Percentiles rank a stretch among this genome's conserved stretches.
Conservation (phyloP, 2,329 filamentous ascomycete species). For the Scytalidium sp. region DNA sequence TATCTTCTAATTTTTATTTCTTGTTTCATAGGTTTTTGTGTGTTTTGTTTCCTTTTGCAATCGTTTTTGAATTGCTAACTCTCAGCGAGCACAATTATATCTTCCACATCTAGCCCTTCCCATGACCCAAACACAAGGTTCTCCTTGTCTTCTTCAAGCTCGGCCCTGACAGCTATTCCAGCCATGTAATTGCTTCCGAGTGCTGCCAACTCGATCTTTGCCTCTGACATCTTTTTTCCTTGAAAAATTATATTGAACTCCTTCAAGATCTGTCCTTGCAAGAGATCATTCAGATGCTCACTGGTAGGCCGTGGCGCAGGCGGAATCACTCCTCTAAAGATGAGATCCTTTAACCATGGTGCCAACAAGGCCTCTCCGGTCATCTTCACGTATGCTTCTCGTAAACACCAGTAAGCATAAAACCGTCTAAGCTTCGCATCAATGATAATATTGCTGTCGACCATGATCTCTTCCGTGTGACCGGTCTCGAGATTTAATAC, state of each 20-base stretch:
- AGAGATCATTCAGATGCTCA: slow-evolving; percentile 12
- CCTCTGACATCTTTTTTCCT: slow-evolving; percentile 19
- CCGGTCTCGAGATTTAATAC: slow-evolving; percentile 5
- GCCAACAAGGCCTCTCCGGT: slow-evolving; percentile 76
- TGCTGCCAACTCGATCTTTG: slow-evolving; percentile 24
- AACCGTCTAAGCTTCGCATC: slow-evolving; percentile 67
- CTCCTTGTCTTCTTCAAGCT: background rate
- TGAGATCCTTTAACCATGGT: slow-evolving; percentile 66
- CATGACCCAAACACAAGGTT: background rate
- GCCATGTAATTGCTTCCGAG: slow-evolving; percentile 27
- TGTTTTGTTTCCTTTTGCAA: too few relatives aligned
- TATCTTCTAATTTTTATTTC: slow-evolving; percentile 50
- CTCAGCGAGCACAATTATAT: background rate
- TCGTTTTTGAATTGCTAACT: background rate
- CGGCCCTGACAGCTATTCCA: slow-evolving; percentile 17
- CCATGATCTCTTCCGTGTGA: slow-evolving; percentile 6
- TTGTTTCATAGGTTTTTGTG: slow-evolving; percentile 47
- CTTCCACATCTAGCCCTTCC: background rate
- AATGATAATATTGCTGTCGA: slow-evolving; percentile 33
- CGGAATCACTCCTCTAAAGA: slow-evolving; percentile 57
- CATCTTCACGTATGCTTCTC: slow-evolving; percentile 82
- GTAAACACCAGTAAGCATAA: slow-evolving; percentile 75
- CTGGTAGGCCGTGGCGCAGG: slow-evolving; percentile 12
- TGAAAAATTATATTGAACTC: slow-evolving; percentile 23
- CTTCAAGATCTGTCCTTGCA: slow-evolving; percentile 14